These are phyloP conservation scores for sunflower (Helianthus annuus) DNA, from an alignment of 129 eudicot genomes.

Conservation along the genomic window DNA sequence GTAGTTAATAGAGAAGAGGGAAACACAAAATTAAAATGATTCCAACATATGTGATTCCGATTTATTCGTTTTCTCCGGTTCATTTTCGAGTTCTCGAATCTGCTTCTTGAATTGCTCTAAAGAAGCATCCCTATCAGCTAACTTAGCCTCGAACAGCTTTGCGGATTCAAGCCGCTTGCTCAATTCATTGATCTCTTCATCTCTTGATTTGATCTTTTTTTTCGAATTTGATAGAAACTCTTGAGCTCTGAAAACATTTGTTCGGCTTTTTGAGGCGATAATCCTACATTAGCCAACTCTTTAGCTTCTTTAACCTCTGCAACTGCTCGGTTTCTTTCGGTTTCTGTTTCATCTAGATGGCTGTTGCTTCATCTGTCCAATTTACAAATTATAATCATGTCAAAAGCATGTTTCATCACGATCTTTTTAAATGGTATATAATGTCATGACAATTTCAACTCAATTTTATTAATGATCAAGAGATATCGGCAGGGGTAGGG, in stretches of 20 bases:
- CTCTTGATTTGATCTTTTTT: constrained; percentile 46
- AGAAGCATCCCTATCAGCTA: constrained; percentile 42
- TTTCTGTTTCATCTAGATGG: constrained; percentile 33
- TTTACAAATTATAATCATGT: too few species aligned
- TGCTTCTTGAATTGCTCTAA: constrained; percentile 31
- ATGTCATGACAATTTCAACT: too few species aligned
- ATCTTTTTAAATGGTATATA: too few species aligned
- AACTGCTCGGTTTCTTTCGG: constrained; percentile 38
- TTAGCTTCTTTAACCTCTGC: constrained; percentile 37
- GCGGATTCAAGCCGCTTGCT: constrained; percentile 33
- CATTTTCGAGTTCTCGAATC: constrained; percentile 54
- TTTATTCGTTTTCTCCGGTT: constrained; percentile 45
- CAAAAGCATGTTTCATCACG: too few species aligned
- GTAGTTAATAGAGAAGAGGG: background rate
- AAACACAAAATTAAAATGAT: constrained; percentile 28
- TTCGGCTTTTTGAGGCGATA: constrained; percentile 33
- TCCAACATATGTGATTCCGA: constrained; percentile 45
- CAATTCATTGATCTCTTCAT: constrained; percentile 35
- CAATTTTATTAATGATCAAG: too few species aligned
- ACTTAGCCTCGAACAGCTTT: constrained; percentile 36
- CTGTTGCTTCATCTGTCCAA: too few species aligned
- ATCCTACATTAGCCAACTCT: constrained; percentile 26
- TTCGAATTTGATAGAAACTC: constrained; percentile 29
- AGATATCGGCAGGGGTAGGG: too few species aligned
- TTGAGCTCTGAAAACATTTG: constrained; percentile 43